These are phyloP conservation scores for Suhomyces panamericanus DNA, from an alignment of 1,139 yeast species.

Conservation along the genomic window DNA sequence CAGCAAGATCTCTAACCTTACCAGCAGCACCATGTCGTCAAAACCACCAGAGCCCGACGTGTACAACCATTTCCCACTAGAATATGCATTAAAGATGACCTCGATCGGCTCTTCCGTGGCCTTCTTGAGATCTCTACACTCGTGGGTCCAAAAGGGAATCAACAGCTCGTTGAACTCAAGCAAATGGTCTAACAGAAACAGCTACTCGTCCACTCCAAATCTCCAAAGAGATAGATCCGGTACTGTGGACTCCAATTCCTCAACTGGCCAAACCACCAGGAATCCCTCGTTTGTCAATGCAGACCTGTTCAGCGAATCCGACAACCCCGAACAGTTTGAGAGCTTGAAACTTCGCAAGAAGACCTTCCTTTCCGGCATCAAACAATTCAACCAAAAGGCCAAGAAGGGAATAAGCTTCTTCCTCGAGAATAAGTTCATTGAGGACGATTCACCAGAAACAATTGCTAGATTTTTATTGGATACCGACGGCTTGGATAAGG, in stretches of 20 bases:
- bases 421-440: conserved; percentile 62
- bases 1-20: conserved; percentile 69
- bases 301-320: conserved; percentile 40
- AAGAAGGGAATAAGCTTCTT: conserved; percentile 72
- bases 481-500: conserved; percentile 82
- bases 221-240: conserved; percentile 40
- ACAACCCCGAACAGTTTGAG: conserved; percentile 86
- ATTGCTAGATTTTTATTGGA: conserved; percentile 74
- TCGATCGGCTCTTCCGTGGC: conserved; percentile 82
- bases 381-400: conserved; percentile 81
- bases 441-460: conserved; percentile 57
- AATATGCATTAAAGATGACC: conserved; percentile 80
- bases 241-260: conserved; percentile 41
- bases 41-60: conserved; percentile 65
- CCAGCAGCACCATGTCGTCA: conserved; percentile 64
- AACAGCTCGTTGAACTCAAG: conserved; percentile 17
- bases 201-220: conserved; percentile 21
- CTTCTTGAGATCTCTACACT: conserved; percentile 72
- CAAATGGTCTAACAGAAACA: conserved; percentile 9
- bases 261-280: conserved; percentile 31
- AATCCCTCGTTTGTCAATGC: conserved; percentile 36
- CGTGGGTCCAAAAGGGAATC: conserved; percentile 86
- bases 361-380: conserved; percentile 73
- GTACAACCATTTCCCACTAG: conserved; percentile 61
- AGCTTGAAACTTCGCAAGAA: conserved; percentile 80